Base-by-base conservation (phyloP, 1,284 basidiomycete genomes). In the Mrakiaceae sp. region DNA sequence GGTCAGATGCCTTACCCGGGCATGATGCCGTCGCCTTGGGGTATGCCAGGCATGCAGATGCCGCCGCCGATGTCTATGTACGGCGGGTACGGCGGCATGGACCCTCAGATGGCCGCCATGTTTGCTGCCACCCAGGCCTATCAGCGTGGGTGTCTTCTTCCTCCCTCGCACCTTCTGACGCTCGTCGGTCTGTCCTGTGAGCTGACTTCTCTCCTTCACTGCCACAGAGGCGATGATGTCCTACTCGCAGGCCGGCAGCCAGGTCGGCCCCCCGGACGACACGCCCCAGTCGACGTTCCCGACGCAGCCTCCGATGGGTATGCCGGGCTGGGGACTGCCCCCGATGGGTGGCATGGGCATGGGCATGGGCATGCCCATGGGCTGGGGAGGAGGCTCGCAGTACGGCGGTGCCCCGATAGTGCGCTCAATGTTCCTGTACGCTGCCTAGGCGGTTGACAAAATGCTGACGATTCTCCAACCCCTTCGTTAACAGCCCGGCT, bases 61-160 rank as follows among this genome's bases (percentile, higher is more conserved):
- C 68, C 58, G 44, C 70, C 71, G 8, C 67, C 66, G 68, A 62
- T 76, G 69, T 78, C 77, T 81, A 82, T 27, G 40, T 64, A 66
- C 47, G 64, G 60, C 40, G 60, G 60, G 3, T 64, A 47, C 57
- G 64, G 64, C 27, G 57, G 58, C 14, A 61, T 58, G 49, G 64
- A 66, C 46, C 64, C 64, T 14, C 60, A 66, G 9, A 40, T 56
- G 50, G 85, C 27, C 27, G 27, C 27, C 27, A 27, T 93, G 86
- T 87, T 88, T 75, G 90, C 89, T 6, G 89, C 90, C 14, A 90
- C 93, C 71, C 87, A 90, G 74, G 90, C 91, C 0, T 94, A 93
- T 69, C 77, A 78, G 60, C 77, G 61, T 62, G 14, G 12, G 61
- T 55, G n/a, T 7, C 8, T 51, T 4, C 4, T 39, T 62, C 64